Percentiles rank a stretch among this genome's conserved stretches.
Conservation (phyloP, 306 rosid species). For the Senna tora region DNA sequence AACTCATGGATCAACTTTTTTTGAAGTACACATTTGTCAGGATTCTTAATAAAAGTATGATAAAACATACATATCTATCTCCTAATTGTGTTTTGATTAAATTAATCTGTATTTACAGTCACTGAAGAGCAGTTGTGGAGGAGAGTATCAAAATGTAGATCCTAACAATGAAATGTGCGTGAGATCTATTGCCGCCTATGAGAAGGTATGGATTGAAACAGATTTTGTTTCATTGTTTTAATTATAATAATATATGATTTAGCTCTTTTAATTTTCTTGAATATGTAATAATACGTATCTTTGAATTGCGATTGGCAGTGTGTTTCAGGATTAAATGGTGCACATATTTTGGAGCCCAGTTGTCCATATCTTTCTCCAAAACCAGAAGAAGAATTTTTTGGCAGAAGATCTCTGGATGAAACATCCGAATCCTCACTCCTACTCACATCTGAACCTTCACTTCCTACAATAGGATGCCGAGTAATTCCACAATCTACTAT, state of each 20-base stretch:
- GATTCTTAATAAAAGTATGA: too few species aligned
- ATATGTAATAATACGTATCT: neutral
- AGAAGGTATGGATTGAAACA: neutral
- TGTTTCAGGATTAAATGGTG: neutral
- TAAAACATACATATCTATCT: too few species aligned
- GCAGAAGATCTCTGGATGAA: slow-evolving; percentile 6
- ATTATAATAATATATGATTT: neutral
- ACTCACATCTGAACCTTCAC: neutral
- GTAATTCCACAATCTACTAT: neutral
- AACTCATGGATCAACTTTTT: too few species aligned
- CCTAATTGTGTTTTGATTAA: too few species aligned
- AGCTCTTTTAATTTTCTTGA: too few species aligned
- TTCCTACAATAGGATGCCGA: neutral
- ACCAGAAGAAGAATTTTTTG: neutral
- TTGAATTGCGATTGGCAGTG: neutral
- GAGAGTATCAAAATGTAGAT: neutral
- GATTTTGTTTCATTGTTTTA: neutral
- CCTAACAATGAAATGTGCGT: neutral
- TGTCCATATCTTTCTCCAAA: neutral
- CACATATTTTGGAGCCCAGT: neutral
- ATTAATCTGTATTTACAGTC: neutral
- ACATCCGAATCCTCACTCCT: too few species aligned
- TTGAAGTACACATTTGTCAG: too few species aligned
- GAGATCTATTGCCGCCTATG: neutral
- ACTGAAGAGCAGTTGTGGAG: slow-evolving; percentile 31